Evolutionary conservation across 345 rosid species (phyloP).

Genomic region (Lepidium africanum): DNA sequence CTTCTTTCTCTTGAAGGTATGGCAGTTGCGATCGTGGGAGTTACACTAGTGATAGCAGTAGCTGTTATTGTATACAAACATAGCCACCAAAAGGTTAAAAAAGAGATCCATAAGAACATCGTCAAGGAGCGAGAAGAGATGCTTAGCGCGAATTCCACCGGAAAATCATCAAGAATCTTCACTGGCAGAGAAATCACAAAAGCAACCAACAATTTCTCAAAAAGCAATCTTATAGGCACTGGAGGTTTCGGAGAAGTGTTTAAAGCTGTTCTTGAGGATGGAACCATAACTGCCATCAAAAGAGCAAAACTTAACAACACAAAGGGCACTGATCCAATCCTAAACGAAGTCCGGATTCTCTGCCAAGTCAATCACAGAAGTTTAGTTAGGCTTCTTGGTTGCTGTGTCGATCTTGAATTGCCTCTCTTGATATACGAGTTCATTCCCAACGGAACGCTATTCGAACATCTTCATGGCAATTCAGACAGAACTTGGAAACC

Average conservation of each 20-base stretch:
- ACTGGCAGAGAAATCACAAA: conserved; percentile 38
- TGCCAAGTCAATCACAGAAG: conserved; percentile 58
- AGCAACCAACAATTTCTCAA: conserved; percentile 56
- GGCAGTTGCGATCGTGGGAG: conserved; percentile 29
- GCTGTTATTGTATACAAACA: conserved; percentile 28
- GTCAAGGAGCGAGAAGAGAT: conserved; percentile 50
- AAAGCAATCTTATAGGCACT: conserved; percentile 40
- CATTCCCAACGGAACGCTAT: conserved; percentile 49
- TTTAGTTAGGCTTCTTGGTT: conserved; percentile 41
- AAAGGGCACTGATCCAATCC: conserved; percentile 42
- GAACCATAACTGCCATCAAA: conserved; percentile 47
- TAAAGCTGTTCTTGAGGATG: conserved; percentile 47
- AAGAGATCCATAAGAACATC: conserved; percentile 30
- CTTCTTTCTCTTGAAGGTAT: conserved; percentile 24
- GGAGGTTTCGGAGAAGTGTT: conserved; percentile 68
- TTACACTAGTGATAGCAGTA: conserved; percentile 13
- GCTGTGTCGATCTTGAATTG: conserved; percentile 40
- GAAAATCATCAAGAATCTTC: conserved; percentile 46
- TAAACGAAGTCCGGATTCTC: conserved; percentile 55
- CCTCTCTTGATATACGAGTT: conserved; percentile 55
- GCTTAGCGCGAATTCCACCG: conserved; percentile 36
- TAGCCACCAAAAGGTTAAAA: conserved; percentile 15
- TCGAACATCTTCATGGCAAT: conserved; percentile 38
- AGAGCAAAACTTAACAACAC: conserved; percentile 49
- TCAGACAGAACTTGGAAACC: conserved; percentile 20